phyloP scores from a whole-genome alignment of 768 basidiomycete species.

The Lentinula raphanica region DNA sequence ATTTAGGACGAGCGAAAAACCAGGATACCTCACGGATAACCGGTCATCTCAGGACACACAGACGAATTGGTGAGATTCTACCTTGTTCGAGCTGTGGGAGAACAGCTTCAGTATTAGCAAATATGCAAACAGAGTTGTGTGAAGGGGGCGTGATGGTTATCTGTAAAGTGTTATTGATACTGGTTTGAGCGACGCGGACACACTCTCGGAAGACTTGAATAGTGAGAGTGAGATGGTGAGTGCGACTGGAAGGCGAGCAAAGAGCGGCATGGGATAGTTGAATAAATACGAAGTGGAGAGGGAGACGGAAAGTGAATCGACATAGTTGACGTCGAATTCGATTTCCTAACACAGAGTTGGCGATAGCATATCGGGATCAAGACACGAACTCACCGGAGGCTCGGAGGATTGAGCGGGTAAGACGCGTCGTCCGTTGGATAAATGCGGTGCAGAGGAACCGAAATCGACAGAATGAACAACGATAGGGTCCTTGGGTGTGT shows the following conservation, averaged over 20 bases:
- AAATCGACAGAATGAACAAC: conserved; percentile 81
- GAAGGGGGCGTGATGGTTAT: conserved; percentile 60
- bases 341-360: conserved; percentile 47
- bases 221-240: conserved; percentile 73
- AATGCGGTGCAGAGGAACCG: conserved; percentile 71
- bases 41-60: no score
- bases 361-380: conserved; percentile 6
- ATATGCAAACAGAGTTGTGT: conserved; percentile 39
- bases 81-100: no score
- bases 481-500: conserved; percentile 72
- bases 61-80: no score
- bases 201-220: conserved; percentile 62
- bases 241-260: conserved; percentile 78
- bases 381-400: conserved; percentile 23
- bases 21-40: no score
- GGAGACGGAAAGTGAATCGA: conserved; percentile 78
- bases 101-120: no score
- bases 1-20: no score
- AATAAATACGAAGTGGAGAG: conserved; percentile 78
- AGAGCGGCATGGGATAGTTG: conserved; percentile 80
- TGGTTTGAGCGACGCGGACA: not conserved
- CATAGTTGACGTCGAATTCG: conserved; percentile 80
- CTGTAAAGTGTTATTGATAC: conserved; percentile 29
- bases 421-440: conserved; percentile 65
- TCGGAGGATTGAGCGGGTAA: conserved; percentile 19